phyloP scores from a whole-genome alignment of 768 basidiomycete genomes.

The Auricularia heimuer region DNA sequence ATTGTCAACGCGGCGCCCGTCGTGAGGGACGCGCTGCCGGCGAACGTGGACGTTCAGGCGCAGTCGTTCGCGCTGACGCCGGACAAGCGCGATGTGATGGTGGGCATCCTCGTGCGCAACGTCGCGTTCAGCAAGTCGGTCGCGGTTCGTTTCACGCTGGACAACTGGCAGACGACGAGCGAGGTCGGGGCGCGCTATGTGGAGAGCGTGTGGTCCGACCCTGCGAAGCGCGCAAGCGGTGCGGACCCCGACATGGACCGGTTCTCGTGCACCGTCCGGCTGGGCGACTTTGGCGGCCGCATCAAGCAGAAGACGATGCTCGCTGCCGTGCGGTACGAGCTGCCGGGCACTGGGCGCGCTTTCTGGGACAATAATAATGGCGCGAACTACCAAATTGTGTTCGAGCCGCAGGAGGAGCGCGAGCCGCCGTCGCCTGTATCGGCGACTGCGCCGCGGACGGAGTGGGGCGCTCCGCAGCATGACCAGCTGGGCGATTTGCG shows the following conservation, averaged over 20 bases:
- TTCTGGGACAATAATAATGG: constrained; percentile 89
- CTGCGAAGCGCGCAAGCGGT: neutral
- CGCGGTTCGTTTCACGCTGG: constrained; percentile 84
- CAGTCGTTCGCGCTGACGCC: neutral
- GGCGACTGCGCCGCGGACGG: neutral
- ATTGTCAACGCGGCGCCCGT: neutral
- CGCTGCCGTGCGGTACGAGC: constrained; percentile 58
- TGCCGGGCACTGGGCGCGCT: constrained; percentile 53
- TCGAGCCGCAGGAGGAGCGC: constrained; percentile 21
- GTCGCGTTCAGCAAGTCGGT: constrained; percentile 82
- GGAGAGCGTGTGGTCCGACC: constrained; percentile 24
- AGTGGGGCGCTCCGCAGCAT: neutral
- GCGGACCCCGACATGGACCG: constrained; percentile 34
- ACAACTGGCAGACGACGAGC: constrained; percentile 92
- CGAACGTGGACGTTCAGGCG: neutral
- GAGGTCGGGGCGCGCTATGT: constrained; percentile 77
- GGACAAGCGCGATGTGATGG: neutral
- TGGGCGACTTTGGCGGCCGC: constrained; percentile 66
- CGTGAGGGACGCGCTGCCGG: neutral
- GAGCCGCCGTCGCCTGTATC: neutral
- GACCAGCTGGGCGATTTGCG: neutral
- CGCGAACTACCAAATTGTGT: constrained; percentile 68
- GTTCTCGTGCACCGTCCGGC: constrained; percentile 65
- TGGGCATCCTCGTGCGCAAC: constrained; percentile 66
- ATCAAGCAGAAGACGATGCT: constrained; percentile 79